Base-by-base conservation (phyloP, 2,329 filamentous ascomycete species). In the Fonsecaea nubica region DNA sequence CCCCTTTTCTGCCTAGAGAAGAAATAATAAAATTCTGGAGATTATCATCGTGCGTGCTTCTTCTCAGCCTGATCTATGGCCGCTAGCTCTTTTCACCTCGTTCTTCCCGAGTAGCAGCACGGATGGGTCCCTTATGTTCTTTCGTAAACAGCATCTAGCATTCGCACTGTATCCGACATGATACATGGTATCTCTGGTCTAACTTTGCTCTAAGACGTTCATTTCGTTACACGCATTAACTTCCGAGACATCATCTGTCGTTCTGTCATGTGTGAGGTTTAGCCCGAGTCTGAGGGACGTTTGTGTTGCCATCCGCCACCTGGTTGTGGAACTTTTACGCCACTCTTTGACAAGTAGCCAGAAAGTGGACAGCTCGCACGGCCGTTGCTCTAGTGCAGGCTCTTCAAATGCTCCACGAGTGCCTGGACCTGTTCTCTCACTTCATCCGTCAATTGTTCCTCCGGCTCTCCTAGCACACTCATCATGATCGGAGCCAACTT, bases 391-490 rank as follows among this genome's bases (percentile, higher is more conserved):
- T 62, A 70, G 38, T 71, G 67, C 15, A 70, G 69, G 42, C 57
- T 70, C 72, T 82, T 82, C 64, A 84, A 72, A 76, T 80, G 83
- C 69, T 80, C 80, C 67, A 83, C 81, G 8, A 84, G 77, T 72
- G 83, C 79, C 58, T 80, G 76, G 32, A 83, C 73, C 72, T 83
- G 79, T 33, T 75, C 75, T 13, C 81, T 77, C 52, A 81, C 80
- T 73, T 82, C 81, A 55, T 83, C 80, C 66, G 82, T 80, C 33
- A 84, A 74, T 73, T 83, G 81, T 63, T 82, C 79, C 61, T 78
- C 75, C 18, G 81, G 80, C 56, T 78, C 78, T 60, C 74, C 77
- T 25, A 83, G 76, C 18, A 83, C 82, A 33, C 79, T 74, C 72
- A 82, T 77, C 76, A 84, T 81, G 72, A 83, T 76, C 15, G 82